A percentile compares a stretch with the other conserved stretches of the same genome.
Conservation (phyloP, 257 asterid genomes). For the Solanum infundibuliforme region DNA sequence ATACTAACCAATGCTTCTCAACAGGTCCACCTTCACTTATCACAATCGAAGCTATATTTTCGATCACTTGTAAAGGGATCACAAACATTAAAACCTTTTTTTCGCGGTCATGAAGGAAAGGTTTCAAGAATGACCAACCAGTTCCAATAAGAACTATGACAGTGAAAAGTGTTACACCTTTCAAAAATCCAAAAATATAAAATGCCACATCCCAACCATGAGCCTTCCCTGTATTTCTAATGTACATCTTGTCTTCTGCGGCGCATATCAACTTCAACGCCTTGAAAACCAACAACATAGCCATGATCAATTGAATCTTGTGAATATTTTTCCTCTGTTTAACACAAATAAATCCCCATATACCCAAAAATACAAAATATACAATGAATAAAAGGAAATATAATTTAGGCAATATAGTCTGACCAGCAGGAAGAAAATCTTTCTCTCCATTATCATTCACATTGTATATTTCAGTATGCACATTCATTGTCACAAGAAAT, state of each 20-base stretch:
- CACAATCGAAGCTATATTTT: constrained; percentile 17
- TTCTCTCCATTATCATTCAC: not conserved
- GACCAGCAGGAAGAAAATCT: constrained; percentile 27
- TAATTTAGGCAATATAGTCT: constrained; percentile 5
- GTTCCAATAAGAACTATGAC: constrained; percentile 30
- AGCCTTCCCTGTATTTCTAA: constrained; percentile 22
- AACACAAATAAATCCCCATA: constrained; percentile 16
- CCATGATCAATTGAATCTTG: constrained; percentile 25
- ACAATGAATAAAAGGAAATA: constrained; percentile 8
- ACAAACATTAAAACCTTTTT: constrained; percentile 20
- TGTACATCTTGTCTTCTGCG: constrained; percentile 22
- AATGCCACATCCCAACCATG: constrained; percentile 35
- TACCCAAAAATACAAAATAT: not conserved
- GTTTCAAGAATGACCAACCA: constrained; percentile 36
- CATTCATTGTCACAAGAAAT: constrained; percentile 16
- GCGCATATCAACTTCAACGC: constrained; percentile 23
- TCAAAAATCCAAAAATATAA: constrained; percentile 21
- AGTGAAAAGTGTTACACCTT: constrained; percentile 18
- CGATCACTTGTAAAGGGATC: constrained; percentile 25
- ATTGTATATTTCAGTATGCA: constrained; percentile 21
- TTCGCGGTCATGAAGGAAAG: constrained; percentile 24
- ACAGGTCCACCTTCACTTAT: constrained; percentile 30
- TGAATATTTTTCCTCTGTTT: constrained; percentile 5
- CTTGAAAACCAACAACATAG: constrained; percentile 18
- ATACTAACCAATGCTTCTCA: constrained; percentile 13